Conservation (phyloP, 2,329 filamentous ascomycete species). For the Coniella lustricola region DNA sequence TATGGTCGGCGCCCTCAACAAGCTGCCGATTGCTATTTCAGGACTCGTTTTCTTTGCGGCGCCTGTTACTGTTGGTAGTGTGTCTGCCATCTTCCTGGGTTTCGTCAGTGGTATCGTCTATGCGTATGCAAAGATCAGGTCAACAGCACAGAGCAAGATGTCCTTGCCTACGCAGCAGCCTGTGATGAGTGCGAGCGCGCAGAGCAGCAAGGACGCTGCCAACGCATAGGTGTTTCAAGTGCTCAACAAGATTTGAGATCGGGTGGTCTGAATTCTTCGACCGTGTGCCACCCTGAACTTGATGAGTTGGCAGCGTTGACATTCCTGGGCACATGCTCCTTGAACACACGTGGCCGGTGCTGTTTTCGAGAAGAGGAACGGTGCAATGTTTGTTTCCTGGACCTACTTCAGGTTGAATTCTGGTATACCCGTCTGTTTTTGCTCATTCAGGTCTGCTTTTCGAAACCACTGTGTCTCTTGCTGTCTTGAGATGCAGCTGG, state of each 20-base stretch:
- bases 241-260: background rate
- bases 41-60: slow-evolving; percentile 94
- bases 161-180: slow-evolving; percentile 61
- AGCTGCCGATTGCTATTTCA: slow-evolving; percentile 88
- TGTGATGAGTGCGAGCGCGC: slow-evolving; percentile 80
- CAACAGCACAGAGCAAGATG: slow-evolving; percentile 60
- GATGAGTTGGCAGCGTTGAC: too few relatives aligned
- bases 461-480: too few relatives aligned
- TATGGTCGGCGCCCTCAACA: slow-evolving; percentile 97
- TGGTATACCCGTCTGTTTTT: too few relatives aligned
- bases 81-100: slow-evolving; percentile 83
- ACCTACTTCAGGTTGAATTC: too few relatives aligned
- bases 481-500: too few relatives aligned
- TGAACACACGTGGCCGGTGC: too few relatives aligned
- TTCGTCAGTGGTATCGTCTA: slow-evolving; percentile 93
- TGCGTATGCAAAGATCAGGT: slow-evolving; percentile 76
- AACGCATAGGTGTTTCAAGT: slow-evolving; percentile 41
- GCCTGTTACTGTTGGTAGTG: slow-evolving; percentile 84
- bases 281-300: too few relatives aligned
- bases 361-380: too few relatives aligned
- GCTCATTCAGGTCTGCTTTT: too few relatives aligned
- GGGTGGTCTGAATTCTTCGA: background rate
- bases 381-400: too few relatives aligned
- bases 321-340: too few relatives aligned
- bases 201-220: slow-evolving; percentile 80